Percentiles rank a stretch among this genome's conserved stretches.
These are phyloP conservation scores for Fusarium odoratissimum DNA, from an alignment of 2,329 filamentous ascomycete species.

Conservation along the genomic window DNA sequence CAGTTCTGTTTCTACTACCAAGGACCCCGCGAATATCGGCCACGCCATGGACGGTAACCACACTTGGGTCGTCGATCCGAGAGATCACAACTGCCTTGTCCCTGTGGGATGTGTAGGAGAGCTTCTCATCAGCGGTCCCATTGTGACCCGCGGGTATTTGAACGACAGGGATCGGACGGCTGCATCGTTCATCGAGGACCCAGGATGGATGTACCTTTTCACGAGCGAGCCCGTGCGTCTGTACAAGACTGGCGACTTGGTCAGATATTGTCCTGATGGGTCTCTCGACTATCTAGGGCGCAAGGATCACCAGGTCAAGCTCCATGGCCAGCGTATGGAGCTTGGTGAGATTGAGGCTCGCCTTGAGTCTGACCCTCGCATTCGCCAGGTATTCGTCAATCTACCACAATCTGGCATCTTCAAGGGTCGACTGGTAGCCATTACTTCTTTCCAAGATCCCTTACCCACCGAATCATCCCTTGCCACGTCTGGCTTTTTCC, in stretches of 20 bases:
- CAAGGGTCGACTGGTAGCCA: constrained; percentile 24
- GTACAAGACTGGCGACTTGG: constrained; percentile 63
- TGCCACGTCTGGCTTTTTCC: not conserved
- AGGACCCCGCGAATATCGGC: constrained; percentile 22
- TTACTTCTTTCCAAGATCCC: constrained; percentile 12
- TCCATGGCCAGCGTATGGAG: constrained; percentile 64
- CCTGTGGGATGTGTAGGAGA: constrained; percentile 37
- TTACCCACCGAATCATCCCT: not conserved
- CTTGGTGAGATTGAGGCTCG: constrained; percentile 57
- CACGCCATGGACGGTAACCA: not conserved
- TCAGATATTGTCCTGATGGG: constrained; percentile 54
- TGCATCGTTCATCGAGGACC: not conserved
- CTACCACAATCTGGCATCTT: constrained; percentile 47
- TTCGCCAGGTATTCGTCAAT: constrained; percentile 57
- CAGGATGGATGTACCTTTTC: constrained; percentile 8
- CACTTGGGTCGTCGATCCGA: constrained; percentile 35
- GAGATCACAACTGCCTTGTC: constrained; percentile 28
- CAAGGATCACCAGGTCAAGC: constrained; percentile 52
- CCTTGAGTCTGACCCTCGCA: constrained; percentile 64
- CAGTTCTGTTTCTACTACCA: not conserved
- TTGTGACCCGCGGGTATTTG: constrained; percentile 15
- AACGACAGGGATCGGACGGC: constrained; percentile 3
- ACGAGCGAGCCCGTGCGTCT: not conserved
- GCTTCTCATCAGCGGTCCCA: constrained; percentile 35
- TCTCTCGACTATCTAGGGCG: constrained; percentile 60